Evolutionary conservation across 208 protist species (phyloP), one percentile per base, ranked within the genome.

Genomic region (Acanthamoeba triangularis): DNA sequence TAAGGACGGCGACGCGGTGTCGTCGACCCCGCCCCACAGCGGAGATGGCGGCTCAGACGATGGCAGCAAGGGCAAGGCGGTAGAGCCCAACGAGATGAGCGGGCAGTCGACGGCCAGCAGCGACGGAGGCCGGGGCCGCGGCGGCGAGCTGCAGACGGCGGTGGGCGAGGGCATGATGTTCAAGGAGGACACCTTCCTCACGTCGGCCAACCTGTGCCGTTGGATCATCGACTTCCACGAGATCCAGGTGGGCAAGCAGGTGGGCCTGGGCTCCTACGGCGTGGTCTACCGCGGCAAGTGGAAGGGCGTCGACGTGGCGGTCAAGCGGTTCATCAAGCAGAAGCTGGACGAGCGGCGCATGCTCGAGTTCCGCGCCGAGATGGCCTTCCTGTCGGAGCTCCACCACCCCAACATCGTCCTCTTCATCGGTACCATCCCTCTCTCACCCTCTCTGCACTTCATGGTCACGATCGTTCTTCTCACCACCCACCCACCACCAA

Each of bases 241-340:
- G 76, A 54, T 84, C 76, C 56, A 84, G 41, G 11, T 84, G 76
- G 76, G 76, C 35, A 84, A 84, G 76, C 90, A 94, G 69, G n/a
- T 94, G 18, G 90, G 90, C 23, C 37, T 94, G 13, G 90, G 90
- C 30, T 69, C 49, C 35, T 94, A 94, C 47, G 90, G 90, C 28
- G 30, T 94, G 20, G 90, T 94, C 47, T 94, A 76, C 90, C 44
- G 47, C n/a, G 90, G 67, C 30, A 44, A 59, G 49, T 94, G 90
- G 90, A 94, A 94, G 56, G 90, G 90, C 33, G 90, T 94, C 52
- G 90, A 94, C 33, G 90, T 94, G 37, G 90, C 90, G 0, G 90
- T 94, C 6, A 94, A 94, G 90, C 44, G 56, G 41, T 94, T 94
- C 56, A 94, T 94, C 49, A 94, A 94, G 56, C 90, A 94, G 56